Base-by-base conservation (phyloP, 768 basidiomycete species). In the Russula brevipes region DNA sequence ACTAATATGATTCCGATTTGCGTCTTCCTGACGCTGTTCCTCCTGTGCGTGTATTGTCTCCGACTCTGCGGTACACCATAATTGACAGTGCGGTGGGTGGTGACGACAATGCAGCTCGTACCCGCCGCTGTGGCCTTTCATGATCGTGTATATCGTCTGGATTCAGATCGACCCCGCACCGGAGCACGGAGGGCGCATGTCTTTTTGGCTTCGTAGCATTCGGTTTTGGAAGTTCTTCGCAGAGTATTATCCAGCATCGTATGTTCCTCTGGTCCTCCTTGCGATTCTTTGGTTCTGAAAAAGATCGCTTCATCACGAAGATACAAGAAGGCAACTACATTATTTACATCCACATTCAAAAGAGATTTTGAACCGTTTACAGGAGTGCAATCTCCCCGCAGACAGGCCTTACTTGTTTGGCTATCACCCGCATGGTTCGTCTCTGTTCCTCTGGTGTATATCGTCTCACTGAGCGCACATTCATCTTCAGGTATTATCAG, bases 321-420 rank as follows among this genome's bases (percentile, higher is more conserved):
- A 53, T 72, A 79, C 51, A 72, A 77, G 61, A 79, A 84, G 73
- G 82, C 80, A 47, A 65, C 76, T 39, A 9, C 1, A 5, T 4
- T 14, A 0, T 14, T 33, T 33, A 44, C 41, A 0, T 56, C 50
- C 4, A 7, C 24, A 58, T 45, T 14, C 38, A 52, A 24, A 24
- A 61, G 38, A 69, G 2, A 2, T 41, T 38, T 47, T 7, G 47
- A 60, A 12, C 46, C 6, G 5, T 38, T 44, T 44, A 8, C 41
- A 95, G 94, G 94, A 93, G 76, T 87, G 85, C 41, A 91, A 96
- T 67, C 81, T 99, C 30, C 94, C 96, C 0, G 78, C 96, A 11
- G 92, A 97, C 73, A 79, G 94, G 66, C 88, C 91, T 19, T 99
- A 99, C 76, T 83, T 99, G 14, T 99, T 99, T 75, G 97, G 96